phyloP scores from a whole-genome alignment of 2,329 filamentous ascomycete genomes.

The Pestalotiopsis fici region DNA sequence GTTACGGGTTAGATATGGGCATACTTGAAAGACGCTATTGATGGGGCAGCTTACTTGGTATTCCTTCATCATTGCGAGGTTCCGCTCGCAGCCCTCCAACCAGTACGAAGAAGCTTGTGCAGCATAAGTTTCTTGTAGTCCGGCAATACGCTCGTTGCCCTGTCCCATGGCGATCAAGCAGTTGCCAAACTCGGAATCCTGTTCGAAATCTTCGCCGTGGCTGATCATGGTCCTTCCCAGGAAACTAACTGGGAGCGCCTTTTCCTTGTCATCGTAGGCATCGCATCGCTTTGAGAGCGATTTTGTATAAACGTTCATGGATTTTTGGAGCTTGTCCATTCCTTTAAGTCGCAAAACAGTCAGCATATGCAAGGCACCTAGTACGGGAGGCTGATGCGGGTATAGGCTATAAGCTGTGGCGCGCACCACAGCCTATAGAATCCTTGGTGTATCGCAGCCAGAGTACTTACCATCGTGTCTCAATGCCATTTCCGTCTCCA shows the following conservation, averaged over 20 bases:
- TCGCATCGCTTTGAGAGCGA: conserved; percentile 84
- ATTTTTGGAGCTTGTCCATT: conserved; percentile 85
- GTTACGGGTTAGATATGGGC: conserved; percentile 9
- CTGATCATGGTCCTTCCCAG: conserved; percentile 83
- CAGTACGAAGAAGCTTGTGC: conserved; percentile 77
- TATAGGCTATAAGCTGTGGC: neutral
- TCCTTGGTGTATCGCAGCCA: neutral
- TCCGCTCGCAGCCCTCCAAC: conserved; percentile 90
- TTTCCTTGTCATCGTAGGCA: conserved; percentile 80
- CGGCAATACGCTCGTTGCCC: conserved; percentile 84
- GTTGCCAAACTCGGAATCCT: conserved; percentile 87
- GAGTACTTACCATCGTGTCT: conserved; percentile 76
- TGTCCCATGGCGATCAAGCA: conserved; percentile 79
- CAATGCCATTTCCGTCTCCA: conserved; percentile 89
- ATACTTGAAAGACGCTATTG: neutral
- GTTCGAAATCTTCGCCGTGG: conserved; percentile 91
- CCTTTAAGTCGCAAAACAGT: conserved; percentile 50
- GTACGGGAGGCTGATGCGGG: neutral
- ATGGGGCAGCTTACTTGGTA: conserved; percentile 70
- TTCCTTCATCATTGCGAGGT: conserved; percentile 93
- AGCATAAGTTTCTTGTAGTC: conserved; percentile 82
- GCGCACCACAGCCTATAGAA: neutral
- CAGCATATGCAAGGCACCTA: neutral
- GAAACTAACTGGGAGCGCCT: conserved; percentile 76
- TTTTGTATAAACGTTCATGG: conserved; percentile 85